Percentiles rank a stretch among this genome's conserved stretches.
Conservation (phyloP, 1,284 basidiomycete species). For the Chondrostereum purpureum region DNA sequence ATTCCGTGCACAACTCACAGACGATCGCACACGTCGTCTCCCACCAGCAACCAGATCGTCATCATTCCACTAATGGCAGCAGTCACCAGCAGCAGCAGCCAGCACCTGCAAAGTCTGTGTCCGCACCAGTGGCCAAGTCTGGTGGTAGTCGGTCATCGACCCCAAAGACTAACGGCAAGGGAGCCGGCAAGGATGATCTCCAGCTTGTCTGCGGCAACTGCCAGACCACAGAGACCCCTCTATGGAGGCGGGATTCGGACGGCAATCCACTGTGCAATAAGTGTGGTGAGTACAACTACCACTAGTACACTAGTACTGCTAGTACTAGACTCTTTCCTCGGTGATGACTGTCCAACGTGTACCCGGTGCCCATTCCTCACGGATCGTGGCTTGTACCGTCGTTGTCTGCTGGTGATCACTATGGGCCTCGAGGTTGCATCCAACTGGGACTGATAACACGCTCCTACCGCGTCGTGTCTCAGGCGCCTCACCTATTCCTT, state of each 20-base stretch:
- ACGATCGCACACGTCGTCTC: neutral
- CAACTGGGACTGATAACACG: too few species aligned
- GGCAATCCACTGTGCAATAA: slow-evolving; percentile 82
- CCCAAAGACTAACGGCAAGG: neutral
- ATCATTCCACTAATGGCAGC: too few species aligned
- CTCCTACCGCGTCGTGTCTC: neutral
- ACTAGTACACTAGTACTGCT: too few species aligned
- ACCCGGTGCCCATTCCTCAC: slow-evolving; percentile 24
- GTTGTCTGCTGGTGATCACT: slow-evolving; percentile 20
- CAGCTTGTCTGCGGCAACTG: slow-evolving; percentile 54
- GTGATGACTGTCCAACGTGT: slow-evolving; percentile 13
- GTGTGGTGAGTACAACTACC: slow-evolving; percentile 84
- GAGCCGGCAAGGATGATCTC: neutral
- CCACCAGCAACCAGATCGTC: neutral
- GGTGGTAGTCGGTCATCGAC: neutral
- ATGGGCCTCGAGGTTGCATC: slow-evolving; percentile 16
- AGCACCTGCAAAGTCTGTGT: too few species aligned
- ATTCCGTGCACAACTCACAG: neutral
- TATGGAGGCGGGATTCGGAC: slow-evolving; percentile 76
- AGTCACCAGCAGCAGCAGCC: too few species aligned
- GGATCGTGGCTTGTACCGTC: slow-evolving; percentile 23
- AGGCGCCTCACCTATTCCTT: neutral
- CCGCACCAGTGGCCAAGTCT: too few species aligned
- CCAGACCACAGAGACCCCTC: slow-evolving; percentile 67
- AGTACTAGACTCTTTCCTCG: too few species aligned